Percentiles rank a stretch among this genome's conserved stretches.
Conservation (phyloP, 2,329 filamentous ascomycete species). For the Biscogniauxia marginata region DNA sequence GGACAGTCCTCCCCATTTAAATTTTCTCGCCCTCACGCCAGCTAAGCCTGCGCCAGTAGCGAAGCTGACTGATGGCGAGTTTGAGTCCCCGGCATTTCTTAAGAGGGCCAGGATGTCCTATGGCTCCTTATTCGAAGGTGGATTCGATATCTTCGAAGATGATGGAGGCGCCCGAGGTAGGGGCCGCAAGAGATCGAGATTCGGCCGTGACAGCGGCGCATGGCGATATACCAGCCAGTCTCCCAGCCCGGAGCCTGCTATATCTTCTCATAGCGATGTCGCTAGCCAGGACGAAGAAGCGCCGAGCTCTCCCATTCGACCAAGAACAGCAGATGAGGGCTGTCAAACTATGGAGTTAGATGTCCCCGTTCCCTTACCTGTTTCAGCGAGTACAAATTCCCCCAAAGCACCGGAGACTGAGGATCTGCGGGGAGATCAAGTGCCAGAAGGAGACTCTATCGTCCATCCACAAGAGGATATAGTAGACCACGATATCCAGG, state of each 20-base stretch:
- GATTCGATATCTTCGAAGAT: conserved; percentile 69
- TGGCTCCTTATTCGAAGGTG: conserved; percentile 62
- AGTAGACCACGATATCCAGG: conserved; percentile 21
- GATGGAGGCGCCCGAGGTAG: conserved; percentile 59
- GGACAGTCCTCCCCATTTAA: background rate
- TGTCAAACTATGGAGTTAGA: conserved; percentile 40
- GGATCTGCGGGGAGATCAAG: background rate
- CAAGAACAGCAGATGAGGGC: conserved; percentile 37
- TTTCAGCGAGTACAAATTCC: conserved; percentile 5
- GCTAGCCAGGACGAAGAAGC: conserved; percentile 14
- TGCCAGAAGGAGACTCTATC: background rate
- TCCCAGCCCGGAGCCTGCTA: conserved; percentile 60
- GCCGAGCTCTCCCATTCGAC: conserved; percentile 17
- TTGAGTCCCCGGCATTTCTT: conserved; percentile 76
- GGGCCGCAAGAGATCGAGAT: conserved; percentile 68
- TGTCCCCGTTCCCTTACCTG: conserved; percentile 13
- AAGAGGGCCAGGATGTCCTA: conserved; percentile 70
- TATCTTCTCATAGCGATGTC: conserved; percentile 2
- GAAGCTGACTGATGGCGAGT: conserved; percentile 50
- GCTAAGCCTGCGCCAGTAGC: conserved; percentile 36
- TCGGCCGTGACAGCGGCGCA: conserved; percentile 61
- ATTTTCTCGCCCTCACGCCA: conserved; percentile 16
- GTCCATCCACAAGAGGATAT: background rate
- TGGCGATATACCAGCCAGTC: conserved; percentile 77
- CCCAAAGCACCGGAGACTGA: background rate